A percentile compares a stretch with the other conserved stretches of the same genome.
Evolutionary conservation across 1,284 basidiomycete species (phyloP).

Genomic region (Trametes hirsuta): DNA sequence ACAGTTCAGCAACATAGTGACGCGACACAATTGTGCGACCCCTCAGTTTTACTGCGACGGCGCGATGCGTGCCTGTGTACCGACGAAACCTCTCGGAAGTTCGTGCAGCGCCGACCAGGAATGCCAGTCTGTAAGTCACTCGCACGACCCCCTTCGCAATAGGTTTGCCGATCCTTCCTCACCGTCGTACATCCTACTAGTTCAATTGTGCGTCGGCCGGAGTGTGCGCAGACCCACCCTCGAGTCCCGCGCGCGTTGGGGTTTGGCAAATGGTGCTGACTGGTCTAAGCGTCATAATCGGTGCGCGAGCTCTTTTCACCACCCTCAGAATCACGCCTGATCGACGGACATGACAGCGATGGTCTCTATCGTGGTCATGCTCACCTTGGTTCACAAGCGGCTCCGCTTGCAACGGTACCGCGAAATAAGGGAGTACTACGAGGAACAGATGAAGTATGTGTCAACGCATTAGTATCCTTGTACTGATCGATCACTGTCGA

Average conservation of each 20-base stretch:
- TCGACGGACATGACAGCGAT: slow-evolving; percentile 41
- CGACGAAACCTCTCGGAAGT: slow-evolving; percentile 46
- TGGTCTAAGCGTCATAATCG: slow-evolving; percentile 13
- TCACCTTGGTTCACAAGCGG: slow-evolving; percentile 54
- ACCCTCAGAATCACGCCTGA: slow-evolving; percentile 24
- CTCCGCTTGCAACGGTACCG: slow-evolving; percentile 47
- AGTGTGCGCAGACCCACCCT: slow-evolving; percentile 38
- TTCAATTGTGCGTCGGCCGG: slow-evolving; percentile 31
- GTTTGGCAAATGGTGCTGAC: slow-evolving; percentile 43
- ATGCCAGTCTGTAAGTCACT: slow-evolving; percentile 45
- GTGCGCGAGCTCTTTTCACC: slow-evolving; percentile 20
- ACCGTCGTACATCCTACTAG: slow-evolving; percentile 14
- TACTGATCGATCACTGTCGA: neutral
- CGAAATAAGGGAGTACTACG: slow-evolving; percentile 56
- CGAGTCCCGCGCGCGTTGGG: slow-evolving; percentile 38
- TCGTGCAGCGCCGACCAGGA: slow-evolving; percentile 62
- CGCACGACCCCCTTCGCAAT: neutral
- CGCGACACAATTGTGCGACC: slow-evolving; percentile 63
- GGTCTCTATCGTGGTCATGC: slow-evolving; percentile 42
- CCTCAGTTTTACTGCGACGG: slow-evolving; percentile 61
- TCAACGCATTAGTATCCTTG: neutral
- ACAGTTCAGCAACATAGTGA: slow-evolving; percentile 54
- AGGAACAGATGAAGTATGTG: slow-evolving; percentile 54
- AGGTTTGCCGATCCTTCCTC: neutral
- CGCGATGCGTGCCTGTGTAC: slow-evolving; percentile 48